phyloP scores from a whole-genome alignment of 208 protist genomes.

The Trypanosomatidae sp. region DNA sequence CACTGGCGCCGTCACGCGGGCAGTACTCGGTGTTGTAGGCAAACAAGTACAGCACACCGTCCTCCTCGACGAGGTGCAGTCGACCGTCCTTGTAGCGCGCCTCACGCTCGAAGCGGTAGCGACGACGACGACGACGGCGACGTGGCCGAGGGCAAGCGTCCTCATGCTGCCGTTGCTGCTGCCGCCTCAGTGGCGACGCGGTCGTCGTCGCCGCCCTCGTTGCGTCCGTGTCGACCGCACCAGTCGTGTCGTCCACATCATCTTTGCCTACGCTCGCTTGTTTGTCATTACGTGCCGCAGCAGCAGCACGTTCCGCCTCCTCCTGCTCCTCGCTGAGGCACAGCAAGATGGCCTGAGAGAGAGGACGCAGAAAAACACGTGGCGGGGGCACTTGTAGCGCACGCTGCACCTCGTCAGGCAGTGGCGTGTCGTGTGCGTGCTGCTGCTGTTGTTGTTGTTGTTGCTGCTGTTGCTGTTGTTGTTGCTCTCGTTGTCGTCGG shows the following conservation, averaged over 20 bases:
- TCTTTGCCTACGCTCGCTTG: neutral
- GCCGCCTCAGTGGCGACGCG: no score
- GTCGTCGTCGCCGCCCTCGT: no score
- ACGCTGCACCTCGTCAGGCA: no score
- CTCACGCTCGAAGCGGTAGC: slow-evolving; percentile 22
- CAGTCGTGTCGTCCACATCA: neutral
- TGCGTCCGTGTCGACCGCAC: no score
- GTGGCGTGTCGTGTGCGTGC: no score
- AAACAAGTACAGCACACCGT: slow-evolving; percentile 46
- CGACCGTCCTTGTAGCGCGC: slow-evolving; percentile 27
- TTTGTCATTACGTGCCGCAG: neutral
- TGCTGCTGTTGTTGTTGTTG: no score
- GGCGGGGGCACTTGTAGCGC: no score
- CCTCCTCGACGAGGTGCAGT: slow-evolving; percentile 47
- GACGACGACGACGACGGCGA: no score
- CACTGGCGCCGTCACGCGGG: neutral
- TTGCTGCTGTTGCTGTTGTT: no score
- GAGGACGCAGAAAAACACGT: slow-evolving; percentile 9
- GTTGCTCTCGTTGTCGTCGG: no score
- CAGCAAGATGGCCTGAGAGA: slow-evolving; percentile 17
- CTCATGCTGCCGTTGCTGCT: slow-evolving; percentile 3
- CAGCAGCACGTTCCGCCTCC: neutral
- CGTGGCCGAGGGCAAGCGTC: neutral
- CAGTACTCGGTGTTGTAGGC: slow-evolving; percentile 24
- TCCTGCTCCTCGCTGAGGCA: slow-evolving; percentile 15